Base-by-base conservation (phyloP, 306 rosid genomes). In the Fragaria ananassa region DNA sequence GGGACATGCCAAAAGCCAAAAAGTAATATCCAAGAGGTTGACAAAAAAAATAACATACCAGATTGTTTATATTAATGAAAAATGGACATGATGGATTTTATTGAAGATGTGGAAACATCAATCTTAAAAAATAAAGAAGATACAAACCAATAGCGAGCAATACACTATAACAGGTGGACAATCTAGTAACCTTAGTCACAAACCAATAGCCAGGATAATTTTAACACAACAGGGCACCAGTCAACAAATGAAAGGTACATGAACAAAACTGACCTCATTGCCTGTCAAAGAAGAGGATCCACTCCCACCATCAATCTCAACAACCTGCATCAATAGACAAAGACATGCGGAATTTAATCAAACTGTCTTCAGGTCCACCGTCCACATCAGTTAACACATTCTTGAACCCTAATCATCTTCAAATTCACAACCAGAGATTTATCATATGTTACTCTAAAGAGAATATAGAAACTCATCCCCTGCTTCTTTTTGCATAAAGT, bases 201-300 rank as follows among this genome's bases (percentile, higher is more conserved):
- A 51, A 75, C 18, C 34, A n/a, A 62, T n/a, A 21, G 21, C 50
- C 65, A 65, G 49, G 10, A 56, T 3, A n/a, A 8, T 0, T 1
- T 39, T 4, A 47, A 51, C 19, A 58, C 27, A n/a, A 51, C 8
- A 6, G 25, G 65, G n/a, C 47, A 71, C 19, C 54, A 65, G 54
- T 72, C 68, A 79, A 72, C 76, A 47, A 53, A 41, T 41, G 57
- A 39, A 49, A 76, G 39, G 67, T 37, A 57, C 80, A 61, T 49
- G 3, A 53, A 51, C 54, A 74, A 64, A 53, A 45, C 88, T 53
- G 29, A 90, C 97, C 92, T 86, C 88, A 31, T 84, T 85, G 65
- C 85, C 82, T 0, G 76, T 75, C 60, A 87, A 72, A 82, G 86
- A 62, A 10, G 84, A 75, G 68, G 85, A 67, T 31, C 69, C 87